Base-by-base conservation (phyloP, 306 rosid genomes). In the Elaeagnus macrophylla region DNA sequence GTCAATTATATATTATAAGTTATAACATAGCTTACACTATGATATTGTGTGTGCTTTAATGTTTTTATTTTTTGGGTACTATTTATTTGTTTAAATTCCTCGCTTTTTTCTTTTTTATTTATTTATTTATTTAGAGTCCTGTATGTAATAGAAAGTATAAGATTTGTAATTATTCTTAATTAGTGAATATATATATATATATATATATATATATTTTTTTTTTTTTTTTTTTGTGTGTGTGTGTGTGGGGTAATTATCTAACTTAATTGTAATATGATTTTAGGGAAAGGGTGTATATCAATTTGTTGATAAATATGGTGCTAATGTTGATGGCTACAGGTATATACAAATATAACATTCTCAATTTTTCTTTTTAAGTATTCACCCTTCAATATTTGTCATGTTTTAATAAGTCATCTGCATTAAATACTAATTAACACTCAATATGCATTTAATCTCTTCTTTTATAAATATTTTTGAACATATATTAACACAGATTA, bases 211-310 rank as follows among this genome's bases (percentile, higher is more conserved):
- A 41, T 41, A 41, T 7, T 41, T 41, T 41, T 41, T 41, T 9
- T 41, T 9, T 10, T 9, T 11, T 41, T 0, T 10, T 7, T 40
- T 40, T 40, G 10, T 40, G 8, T 2, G 8, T 12, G n/a, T n/a
- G n/a, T n/a, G n/a, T n/a, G n/a, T n/a, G n/a, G n/a, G 0, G 5
- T 7, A 45, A 12, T 45, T 45, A 5, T 15, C 15, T 45, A 45
- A 6, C 17, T n/a, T 41, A 62, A 12, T 45, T 4, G 4, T 41
- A 19, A 35, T 16, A 44, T 61, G 48, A 52, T 51, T 72, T 84
- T 1, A 91, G 99, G 99, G 99, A 61, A 91, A 87, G 85, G 99
- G 99, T 66, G 99, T 91, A 8, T 91, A 91, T 83, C 99, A 84
- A 66, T 91, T 9, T 76, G 95, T 84, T 1, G 99, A 91, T 93